Evolutionary conservation across 1,284 basidiomycete genomes (phyloP), one percentile per base, ranked within the genome.

Genomic region (Rhodotorula sp.): DNA sequence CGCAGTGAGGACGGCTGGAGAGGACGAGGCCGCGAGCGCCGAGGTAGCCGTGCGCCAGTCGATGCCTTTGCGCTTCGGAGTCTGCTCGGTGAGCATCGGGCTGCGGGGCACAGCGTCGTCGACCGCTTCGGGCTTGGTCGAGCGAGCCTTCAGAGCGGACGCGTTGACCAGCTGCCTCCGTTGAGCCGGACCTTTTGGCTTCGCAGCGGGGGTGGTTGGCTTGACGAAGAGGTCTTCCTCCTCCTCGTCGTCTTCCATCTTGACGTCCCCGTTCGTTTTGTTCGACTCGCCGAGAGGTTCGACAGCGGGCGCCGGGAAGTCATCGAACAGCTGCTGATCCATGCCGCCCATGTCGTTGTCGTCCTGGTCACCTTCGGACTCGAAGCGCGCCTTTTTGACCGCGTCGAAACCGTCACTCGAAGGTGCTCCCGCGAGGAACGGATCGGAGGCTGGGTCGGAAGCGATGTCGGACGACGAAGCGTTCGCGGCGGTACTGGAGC

Each of bases 81-180:
- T 77, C 91, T 90, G 4, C 92, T 86, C 23, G 88, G 87, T 21
- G 91, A 84, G 91, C 91, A 58, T 60, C 5, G 70, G 67, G 16
- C 73, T 64, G 21, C 69, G 59, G 48, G 70, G 70, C 39, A 71
- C 18, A 12, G 58, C 59, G 15, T 76, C 74, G 58, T 72, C 47
- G 10, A 65, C 65, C 26, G 62, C 5, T 71, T 79, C 74, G 14
- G 66, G 51, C 66, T 72, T 77, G 62, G 60, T 26, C 43, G 65
- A 21, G 34, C 46, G 47, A 2, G 71, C 64, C 57, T 61, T 68
- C 29, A 59, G 46, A 7, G 68, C 56, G 6, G 60, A 49, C 10
- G 82, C 79, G 75, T 83, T 83, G 78, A 83, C 80, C 64, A 82
- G 80, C 64, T 80, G 79, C 20, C 82, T 78, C 20, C 82, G 81